Percentiles rank a stretch among this genome's conserved stretches.
phyloP scores from a whole-genome alignment of 2,329 filamentous ascomycete species.

The Aspergillus unguis region DNA sequence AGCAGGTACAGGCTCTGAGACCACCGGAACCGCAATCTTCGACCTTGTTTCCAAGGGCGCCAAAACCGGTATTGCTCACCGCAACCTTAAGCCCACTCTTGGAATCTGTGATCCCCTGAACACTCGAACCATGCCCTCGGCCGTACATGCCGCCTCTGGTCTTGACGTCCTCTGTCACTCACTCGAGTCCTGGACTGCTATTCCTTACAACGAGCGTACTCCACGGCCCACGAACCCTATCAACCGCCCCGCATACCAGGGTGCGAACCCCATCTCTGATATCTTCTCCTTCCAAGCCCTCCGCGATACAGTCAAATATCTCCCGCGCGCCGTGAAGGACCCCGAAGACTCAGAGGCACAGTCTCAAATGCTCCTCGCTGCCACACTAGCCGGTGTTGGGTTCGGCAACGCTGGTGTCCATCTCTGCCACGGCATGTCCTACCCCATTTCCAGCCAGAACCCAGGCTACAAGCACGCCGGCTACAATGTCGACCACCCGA shows the following conservation, averaged over 20 bases:
- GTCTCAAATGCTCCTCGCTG: constrained; percentile 89
- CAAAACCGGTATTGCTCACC: constrained; percentile 94
- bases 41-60: constrained; percentile 84
- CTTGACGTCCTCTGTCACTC: constrained; percentile 94
- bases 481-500: constrained; percentile 71
- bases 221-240: constrained; percentile 88
- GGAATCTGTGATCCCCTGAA: constrained; percentile 86
- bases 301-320: constrained; percentile 80
- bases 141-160: constrained; percentile 87
- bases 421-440: constrained; percentile 87
- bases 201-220: constrained; percentile 82
- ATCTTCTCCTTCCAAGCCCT: constrained; percentile 92
- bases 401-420: constrained; percentile 98
- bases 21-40: constrained; percentile 96
- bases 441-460: constrained; percentile 94
- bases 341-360: constrained; percentile 92
- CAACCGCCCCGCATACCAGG: constrained; percentile 88
- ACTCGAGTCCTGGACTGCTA: constrained; percentile 95
- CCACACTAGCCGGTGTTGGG: constrained; percentile 89
- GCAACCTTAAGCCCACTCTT: constrained; percentile 90
- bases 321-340: constrained; percentile 80
- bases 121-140: constrained; percentile 91
- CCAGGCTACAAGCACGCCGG: constrained; percentile 83
- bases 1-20: constrained; percentile 85
- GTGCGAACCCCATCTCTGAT: constrained; percentile 95